Conservation (phyloP, 441 rosid genomes). For the Adansonia rubrostipa region DNA sequence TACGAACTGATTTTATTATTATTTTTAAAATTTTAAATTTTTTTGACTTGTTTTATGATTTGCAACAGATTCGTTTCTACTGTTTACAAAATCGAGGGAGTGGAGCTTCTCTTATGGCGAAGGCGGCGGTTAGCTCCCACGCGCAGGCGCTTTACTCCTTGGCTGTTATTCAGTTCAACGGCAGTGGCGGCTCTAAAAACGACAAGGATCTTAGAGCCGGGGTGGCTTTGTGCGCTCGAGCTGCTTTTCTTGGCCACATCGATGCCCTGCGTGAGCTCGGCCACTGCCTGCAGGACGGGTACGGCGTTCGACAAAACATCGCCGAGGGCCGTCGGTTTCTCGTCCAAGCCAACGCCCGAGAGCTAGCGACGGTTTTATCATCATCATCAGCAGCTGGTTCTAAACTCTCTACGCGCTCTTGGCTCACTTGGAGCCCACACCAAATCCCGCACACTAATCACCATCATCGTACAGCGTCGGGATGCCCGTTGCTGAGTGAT, state of each 20-base stretch:
- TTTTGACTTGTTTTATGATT: background rate
- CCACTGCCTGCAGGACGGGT: slow-evolving; percentile 94
- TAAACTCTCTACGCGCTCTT: slow-evolving; percentile 42
- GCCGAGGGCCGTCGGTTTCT: slow-evolving; percentile 84
- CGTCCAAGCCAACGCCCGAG: slow-evolving; percentile 91
- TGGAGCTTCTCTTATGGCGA: slow-evolving; percentile 94
- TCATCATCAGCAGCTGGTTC: slow-evolving; percentile 35
- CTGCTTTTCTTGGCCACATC: slow-evolving; percentile 81
- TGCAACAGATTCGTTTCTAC: slow-evolving; percentile 80
- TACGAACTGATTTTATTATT: background rate
- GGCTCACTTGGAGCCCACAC: slow-evolving; percentile 61
- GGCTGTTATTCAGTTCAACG: slow-evolving; percentile 90
- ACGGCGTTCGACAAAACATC: slow-evolving; percentile 82
- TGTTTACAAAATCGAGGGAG: slow-evolving; percentile 80
- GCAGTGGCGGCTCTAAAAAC: slow-evolving; percentile 89
- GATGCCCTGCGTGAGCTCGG: slow-evolving; percentile 91
- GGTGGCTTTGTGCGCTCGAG: slow-evolving; percentile 85
- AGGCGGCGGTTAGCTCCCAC: slow-evolving; percentile 84
- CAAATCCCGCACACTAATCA: slow-evolving; percentile 32
- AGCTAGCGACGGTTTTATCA: slow-evolving; percentile 69
- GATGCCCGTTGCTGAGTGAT: slow-evolving; percentile 78
- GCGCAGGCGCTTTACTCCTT: slow-evolving; percentile 83
- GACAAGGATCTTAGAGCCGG: slow-evolving; percentile 89
- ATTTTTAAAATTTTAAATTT: background rate
- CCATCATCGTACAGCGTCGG: slow-evolving; percentile 38